Evolutionary conservation across 352 stramenopile genomes (phyloP), one percentile per base, ranked within the genome.

Genomic region (Phytophthora pinifolia): DNA sequence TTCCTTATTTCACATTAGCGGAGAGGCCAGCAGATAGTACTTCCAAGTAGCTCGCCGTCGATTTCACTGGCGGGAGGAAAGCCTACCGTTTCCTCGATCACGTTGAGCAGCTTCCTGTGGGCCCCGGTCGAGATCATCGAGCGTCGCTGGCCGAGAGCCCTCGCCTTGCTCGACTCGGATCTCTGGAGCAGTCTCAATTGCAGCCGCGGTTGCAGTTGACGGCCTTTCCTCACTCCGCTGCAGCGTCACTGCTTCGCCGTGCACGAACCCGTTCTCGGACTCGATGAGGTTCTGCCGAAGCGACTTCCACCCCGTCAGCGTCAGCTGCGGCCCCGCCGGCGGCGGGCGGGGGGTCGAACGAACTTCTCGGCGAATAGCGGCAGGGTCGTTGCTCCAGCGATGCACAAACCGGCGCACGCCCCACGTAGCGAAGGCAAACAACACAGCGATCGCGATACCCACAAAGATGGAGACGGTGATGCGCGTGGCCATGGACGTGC

Each of bases 261-360:
- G 46, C 9, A 73, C 34, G 18, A 65, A 60, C 9, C 58, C 48
- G n/a, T 71, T 56, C 48, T 77, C 68, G 0, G 61, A 59, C 34
- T 79, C 60, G 33, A 86, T 86, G 18, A 86, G 75, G 27, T 83
- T 81, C 58, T 83, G 70, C 8, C 68, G 67, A 48, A 83, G 69
- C 20, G 75, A 79, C 35, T 65, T 78, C 75, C 75, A 86, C 39
- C 75, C 75, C 0, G 51, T 63, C 22, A 86, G 65, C 22, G 56
- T 62, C 15, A 86, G 62, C n/a, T 64, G 67, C 22, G 70, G 72
- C 7, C 75, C 72, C 5, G 49, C 52, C 1, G 59, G 70, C 9
- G 33, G 37, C 34, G 52, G 46, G n/a, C 62, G 43, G 8, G 38
- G 54, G 6, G n/a, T 44, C 20, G 55, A 38, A 15, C 43, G 46